These are phyloP conservation scores for Verticillium nonalfalfae DNA, from an alignment of 2,329 filamentous ascomycete species.

Conservation along the genomic window DNA sequence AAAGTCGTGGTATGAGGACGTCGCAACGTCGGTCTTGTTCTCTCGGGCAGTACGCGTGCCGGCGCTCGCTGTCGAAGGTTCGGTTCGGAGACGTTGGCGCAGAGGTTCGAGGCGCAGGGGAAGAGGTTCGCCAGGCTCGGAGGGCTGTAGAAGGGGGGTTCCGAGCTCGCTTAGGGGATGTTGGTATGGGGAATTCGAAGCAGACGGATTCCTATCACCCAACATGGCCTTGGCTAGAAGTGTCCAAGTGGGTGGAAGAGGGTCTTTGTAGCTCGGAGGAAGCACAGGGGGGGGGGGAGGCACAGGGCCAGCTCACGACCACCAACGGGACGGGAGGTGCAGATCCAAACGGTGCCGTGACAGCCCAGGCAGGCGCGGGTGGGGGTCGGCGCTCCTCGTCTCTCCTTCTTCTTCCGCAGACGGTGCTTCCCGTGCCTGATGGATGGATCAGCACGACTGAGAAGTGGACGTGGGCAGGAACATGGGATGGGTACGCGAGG, in stretches of 20 bases:
- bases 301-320: neutral
- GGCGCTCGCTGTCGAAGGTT: neutral
- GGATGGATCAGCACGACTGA: neutral
- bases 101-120: neutral
- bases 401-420: neutral
- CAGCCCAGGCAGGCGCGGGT: neutral
- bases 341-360: neutral
- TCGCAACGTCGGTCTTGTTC: neutral
- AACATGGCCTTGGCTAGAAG: constrained; percentile 2
- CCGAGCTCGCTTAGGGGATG: neutral
- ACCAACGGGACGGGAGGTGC: neutral
- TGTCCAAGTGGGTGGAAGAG: neutral
- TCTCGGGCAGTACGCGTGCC: neutral
- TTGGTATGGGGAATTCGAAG: neutral
- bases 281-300: neutral
- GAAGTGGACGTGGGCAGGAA: neutral
- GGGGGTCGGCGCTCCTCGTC: neutral
- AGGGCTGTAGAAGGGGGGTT: neutral
- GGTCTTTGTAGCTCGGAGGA: neutral
- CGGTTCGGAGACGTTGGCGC: neutral
- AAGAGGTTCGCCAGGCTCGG: neutral
- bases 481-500: neutral
- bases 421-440: neutral
- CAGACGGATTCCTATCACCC: neutral
- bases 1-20: neutral